Evolutionary conservation across 305 asterid genomes (phyloP).

Genomic region (Fraxinus platypoda): DNA sequence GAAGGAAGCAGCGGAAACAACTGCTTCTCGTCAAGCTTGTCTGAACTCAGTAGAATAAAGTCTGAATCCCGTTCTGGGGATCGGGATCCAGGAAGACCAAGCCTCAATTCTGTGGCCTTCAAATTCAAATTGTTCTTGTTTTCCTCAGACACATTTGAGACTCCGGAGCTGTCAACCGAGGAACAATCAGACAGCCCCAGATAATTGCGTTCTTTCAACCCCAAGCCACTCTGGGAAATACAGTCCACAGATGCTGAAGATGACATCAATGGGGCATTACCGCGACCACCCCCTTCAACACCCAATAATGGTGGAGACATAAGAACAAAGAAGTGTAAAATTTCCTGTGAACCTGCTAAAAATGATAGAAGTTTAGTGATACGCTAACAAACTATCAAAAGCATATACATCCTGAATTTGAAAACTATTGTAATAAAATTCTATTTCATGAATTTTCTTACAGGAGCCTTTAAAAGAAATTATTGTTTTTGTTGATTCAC

Average conservation of each 20-base stretch:
- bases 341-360: slow-evolving; percentile 14
- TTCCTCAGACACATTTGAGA: slow-evolving; percentile 29
- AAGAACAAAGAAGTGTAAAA: slow-evolving; percentile 18
- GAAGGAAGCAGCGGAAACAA: slow-evolving; percentile 74
- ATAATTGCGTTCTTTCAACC: slow-evolving; percentile 65
- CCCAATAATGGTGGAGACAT: slow-evolving; percentile 58
- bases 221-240: slow-evolving; percentile 34
- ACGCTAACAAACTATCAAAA: neutral
- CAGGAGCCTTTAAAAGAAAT: neutral
- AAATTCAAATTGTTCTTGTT: slow-evolving; percentile 57
- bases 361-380: neutral
- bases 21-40: slow-evolving; percentile 59
- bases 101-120: slow-evolving; percentile 80
- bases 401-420: neutral
- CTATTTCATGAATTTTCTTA: neutral
- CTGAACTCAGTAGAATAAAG: slow-evolving; percentile 33
- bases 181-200: slow-evolving; percentile 72
- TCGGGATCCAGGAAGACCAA: slow-evolving; percentile 90
- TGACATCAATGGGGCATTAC: slow-evolving; percentile 46
- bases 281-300: slow-evolving; percentile 49
- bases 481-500: neutral
- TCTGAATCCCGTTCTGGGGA: slow-evolving; percentile 62
- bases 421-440: neutral
- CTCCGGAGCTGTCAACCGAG: slow-evolving; percentile 58
- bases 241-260: slow-evolving; percentile 49